Evolutionary conservation across 345 rosid species (phyloP).

Genomic region (Jatropha curcas): DNA sequence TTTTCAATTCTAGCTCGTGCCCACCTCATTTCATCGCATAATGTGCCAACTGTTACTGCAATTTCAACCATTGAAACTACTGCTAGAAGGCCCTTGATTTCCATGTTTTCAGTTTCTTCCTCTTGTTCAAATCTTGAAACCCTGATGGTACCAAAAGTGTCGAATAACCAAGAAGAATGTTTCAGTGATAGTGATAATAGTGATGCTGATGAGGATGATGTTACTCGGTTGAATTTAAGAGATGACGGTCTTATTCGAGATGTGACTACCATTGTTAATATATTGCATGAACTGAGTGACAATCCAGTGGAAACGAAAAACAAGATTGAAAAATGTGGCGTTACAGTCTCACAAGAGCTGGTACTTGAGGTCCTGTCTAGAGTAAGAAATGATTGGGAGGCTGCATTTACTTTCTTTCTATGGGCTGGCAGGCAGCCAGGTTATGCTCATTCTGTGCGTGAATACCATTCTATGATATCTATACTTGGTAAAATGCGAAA

Average conservation of each 20-base stretch:
- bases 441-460: constrained; percentile 57
- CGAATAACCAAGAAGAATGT: neutral
- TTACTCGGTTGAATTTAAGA: constrained; percentile 14
- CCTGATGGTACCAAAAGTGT: constrained; percentile 7
- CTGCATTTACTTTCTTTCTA: constrained; percentile 77
- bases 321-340: constrained; percentile 58
- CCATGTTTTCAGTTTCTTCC: constrained; percentile 16
- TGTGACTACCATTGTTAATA: constrained; percentile 42
- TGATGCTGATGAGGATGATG: constrained; percentile 8
- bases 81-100: neutral
- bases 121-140: constrained; percentile 28
- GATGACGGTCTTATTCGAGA: constrained; percentile 38
- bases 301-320: constrained; percentile 43
- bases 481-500: constrained; percentile 85
- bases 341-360: constrained; percentile 53
- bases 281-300: constrained; percentile 39
- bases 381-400: constrained; percentile 82
- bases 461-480: constrained; percentile 76
- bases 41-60: constrained; percentile 7
- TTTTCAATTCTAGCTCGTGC: constrained; percentile 11
- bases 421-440: constrained; percentile 75
- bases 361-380: constrained; percentile 73
- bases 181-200: constrained; percentile 4
- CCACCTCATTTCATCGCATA: constrained; percentile 11
- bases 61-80: constrained; percentile 13